Percentiles rank a stretch among this genome's conserved stretches.
These are phyloP conservation scores for Apiospora malaysiana DNA, from an alignment of 2,329 filamentous ascomycete genomes.

Conservation along the genomic window DNA sequence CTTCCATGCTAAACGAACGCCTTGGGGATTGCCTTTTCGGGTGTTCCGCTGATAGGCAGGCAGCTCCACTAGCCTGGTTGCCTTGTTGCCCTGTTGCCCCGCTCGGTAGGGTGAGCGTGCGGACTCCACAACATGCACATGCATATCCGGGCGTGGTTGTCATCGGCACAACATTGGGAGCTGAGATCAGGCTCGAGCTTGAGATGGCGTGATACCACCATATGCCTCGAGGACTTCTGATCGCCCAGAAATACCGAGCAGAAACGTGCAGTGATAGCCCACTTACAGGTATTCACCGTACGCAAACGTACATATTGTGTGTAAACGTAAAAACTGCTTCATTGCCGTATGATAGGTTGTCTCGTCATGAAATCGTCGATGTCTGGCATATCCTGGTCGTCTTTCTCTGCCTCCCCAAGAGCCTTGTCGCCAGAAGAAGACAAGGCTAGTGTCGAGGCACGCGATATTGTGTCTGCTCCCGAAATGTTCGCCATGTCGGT, in stretches of 20 bases:
- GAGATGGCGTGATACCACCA: background rate
- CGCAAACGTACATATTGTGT: background rate
- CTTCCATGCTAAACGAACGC: background rate
- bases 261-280: background rate
- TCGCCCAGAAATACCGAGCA: background rate
- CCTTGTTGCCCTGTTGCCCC: constrained; percentile 2
- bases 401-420: background rate
- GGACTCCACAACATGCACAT: background rate
- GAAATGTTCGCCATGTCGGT: constrained; percentile 10
- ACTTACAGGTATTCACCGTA: background rate
- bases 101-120: background rate
- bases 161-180: background rate
- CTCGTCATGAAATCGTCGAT: background rate
- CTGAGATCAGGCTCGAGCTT: background rate
- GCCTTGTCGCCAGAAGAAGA: background rate
- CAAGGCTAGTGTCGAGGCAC: background rate
- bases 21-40: background rate
- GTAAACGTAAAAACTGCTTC: background rate
- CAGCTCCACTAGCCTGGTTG: background rate
- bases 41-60: background rate
- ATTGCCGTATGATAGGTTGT: constrained; percentile 1
- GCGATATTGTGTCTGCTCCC: background rate
- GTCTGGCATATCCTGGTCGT: constrained; percentile 14
- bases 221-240: background rate
- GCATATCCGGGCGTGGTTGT: background rate